phyloP scores from a whole-genome alignment of 148 eudicot genomes.

The Camellia japonica region DNA sequence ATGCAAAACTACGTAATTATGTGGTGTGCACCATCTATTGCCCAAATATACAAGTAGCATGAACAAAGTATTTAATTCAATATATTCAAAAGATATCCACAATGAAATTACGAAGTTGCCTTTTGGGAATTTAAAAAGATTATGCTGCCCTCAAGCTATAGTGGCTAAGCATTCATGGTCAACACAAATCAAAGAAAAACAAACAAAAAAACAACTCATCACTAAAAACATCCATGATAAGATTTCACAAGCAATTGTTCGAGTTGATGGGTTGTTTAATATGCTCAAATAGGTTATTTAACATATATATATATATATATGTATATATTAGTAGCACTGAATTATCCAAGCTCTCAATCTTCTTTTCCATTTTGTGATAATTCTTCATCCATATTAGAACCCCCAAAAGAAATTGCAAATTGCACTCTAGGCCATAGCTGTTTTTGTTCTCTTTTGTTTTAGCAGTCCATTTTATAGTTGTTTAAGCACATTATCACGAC shows the following conservation, averaged over 20 bases:
- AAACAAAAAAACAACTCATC: background rate
- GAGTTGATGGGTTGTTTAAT: background rate
- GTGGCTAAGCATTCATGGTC: background rate
- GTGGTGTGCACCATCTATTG: background rate
- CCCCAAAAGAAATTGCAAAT: too few relatives aligned
- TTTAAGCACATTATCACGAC: background rate
- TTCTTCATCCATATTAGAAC: background rate
- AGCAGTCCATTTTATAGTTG: background rate
- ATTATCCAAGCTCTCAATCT: slow-evolving; percentile 1
- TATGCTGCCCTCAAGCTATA: background rate
- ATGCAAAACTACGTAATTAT: background rate
- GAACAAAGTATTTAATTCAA: background rate
- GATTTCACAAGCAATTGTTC: background rate
- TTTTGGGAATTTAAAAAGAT: background rate
- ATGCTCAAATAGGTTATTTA: background rate
- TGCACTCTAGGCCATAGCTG: background rate
- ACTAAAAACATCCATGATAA: background rate
- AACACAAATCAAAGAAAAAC: background rate
- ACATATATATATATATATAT: background rate
- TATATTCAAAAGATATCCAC: background rate
- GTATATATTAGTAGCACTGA: background rate
- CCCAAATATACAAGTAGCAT: background rate
- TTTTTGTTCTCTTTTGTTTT: background rate
- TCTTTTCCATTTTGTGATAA: background rate
- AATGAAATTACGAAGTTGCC: background rate